phyloP scores from a whole-genome alignment of 768 basidiomycete species.

The Tricholoma terreum region DNA sequence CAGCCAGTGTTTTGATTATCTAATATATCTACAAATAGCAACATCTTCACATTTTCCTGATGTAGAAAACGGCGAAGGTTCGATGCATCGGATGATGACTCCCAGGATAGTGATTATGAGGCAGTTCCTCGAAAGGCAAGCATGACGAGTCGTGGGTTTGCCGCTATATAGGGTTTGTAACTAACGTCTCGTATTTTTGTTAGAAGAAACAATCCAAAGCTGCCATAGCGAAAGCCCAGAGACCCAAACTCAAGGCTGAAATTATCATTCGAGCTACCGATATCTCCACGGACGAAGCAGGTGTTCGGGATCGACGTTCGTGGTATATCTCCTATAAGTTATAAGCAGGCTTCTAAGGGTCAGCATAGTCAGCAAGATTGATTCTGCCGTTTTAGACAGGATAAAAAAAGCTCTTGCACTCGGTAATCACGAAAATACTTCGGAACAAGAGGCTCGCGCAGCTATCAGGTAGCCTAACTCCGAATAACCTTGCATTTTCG shows the following conservation, averaged over 20 bases:
- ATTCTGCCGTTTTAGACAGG: background rate
- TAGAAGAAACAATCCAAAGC: background rate
- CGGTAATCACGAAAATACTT: background rate
- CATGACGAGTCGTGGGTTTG: background rate
- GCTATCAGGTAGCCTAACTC: background rate
- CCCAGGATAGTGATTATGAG: constrained; percentile 1
- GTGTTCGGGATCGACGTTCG: background rate
- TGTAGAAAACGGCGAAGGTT: background rate
- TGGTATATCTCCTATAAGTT: background rate
- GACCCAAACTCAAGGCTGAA: background rate
- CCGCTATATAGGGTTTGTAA: no score
- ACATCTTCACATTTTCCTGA: no score
- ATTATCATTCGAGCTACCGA: background rate
- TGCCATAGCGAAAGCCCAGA: background rate
- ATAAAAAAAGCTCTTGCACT: constrained; percentile 1
- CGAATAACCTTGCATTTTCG: background rate
- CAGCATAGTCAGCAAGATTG: background rate
- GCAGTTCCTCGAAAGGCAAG: background rate
- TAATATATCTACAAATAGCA: no score
- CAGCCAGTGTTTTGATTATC: no score
- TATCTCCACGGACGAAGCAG: background rate
- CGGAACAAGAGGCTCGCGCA: background rate
- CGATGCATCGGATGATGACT: constrained; percentile 1
- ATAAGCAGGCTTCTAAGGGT: background rate
- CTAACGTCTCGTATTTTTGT: background rate